Percentiles rank a stretch among this genome's conserved stretches.
These are phyloP conservation scores for Diaporthe longicolla DNA, from an alignment of 2,329 filamentous ascomycete species.

Conservation along the genomic window DNA sequence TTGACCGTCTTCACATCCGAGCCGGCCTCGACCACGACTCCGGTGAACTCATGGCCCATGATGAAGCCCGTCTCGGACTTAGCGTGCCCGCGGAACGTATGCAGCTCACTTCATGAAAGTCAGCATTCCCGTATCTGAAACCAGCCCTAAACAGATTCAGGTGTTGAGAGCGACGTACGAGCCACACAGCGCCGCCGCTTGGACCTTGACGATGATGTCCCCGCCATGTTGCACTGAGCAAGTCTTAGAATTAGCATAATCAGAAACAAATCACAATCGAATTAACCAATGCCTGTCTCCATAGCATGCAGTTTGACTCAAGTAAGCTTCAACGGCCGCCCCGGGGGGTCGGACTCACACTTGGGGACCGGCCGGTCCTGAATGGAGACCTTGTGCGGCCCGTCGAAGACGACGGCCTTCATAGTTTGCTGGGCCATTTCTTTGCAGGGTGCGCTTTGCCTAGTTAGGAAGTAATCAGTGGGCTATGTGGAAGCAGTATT, in stretches of 20 bases:
- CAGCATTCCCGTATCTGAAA: not conserved
- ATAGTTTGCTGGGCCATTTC: conserved; percentile 69
- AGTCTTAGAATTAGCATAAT: conserved; percentile 43
- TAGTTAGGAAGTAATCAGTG: too few relatives aligned
- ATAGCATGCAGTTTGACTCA: not conserved
- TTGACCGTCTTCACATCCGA: conserved; percentile 76
- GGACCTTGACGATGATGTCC: conserved; percentile 88
- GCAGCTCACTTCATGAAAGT: conserved; percentile 76
- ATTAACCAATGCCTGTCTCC: not conserved
- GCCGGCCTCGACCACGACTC: conserved; percentile 78
- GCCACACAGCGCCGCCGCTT: conserved; percentile 87
- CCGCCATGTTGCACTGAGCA: conserved; percentile 72
- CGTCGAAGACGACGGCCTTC: conserved; percentile 92
- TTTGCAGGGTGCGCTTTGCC: not conserved
- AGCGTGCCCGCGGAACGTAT: conserved; percentile 88
- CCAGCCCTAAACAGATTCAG: not conserved
- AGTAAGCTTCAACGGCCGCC: not conserved
- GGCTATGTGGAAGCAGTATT: too few relatives aligned
- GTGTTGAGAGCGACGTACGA: conserved; percentile 70
- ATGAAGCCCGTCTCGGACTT: conserved; percentile 74
- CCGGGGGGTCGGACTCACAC: conserved; percentile 53
- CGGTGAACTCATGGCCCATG: conserved; percentile 91
- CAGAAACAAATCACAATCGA: conserved; percentile 38
- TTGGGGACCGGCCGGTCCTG: conserved; percentile 85
- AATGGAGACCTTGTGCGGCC: conserved; percentile 79